phyloP scores from a whole-genome alignment of 2,329 filamentous ascomycete genomes.

The Aspergillus nomiae region DNA sequence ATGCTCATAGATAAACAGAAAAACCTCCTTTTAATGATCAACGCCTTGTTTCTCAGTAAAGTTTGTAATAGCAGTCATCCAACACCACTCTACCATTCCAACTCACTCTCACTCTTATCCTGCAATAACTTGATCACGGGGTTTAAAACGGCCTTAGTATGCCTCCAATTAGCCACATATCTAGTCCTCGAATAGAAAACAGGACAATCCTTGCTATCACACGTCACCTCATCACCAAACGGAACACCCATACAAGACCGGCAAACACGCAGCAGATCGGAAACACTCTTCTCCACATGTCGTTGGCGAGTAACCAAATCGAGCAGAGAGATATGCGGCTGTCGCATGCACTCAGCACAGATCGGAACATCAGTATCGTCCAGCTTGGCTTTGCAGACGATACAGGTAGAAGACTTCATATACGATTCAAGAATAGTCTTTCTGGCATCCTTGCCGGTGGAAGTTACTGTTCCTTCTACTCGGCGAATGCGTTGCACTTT shows the following conservation, averaged over 20 bases:
- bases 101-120: conserved; percentile 31
- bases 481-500: conserved; percentile 77
- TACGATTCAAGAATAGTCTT: conserved; percentile 86
- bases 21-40: neutral
- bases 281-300: conserved; percentile 63
- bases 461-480: conserved; percentile 48
- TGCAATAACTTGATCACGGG: conserved; percentile 42
- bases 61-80: neutral
- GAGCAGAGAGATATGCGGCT: conserved; percentile 61
- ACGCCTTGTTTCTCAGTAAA: neutral
- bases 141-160: conserved; percentile 37
- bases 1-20: neutral
- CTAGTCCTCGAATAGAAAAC: conserved; percentile 71
- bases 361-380: conserved; percentile 47
- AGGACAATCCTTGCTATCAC: conserved; percentile 88
- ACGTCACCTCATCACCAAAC: conserved; percentile 75
- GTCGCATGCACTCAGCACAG: conserved; percentile 38
- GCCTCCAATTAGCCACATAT: conserved; percentile 38
- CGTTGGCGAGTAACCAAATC: conserved; percentile 64
- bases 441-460: conserved; percentile 46
- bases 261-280: conserved; percentile 71
- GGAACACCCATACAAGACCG: conserved; percentile 75
- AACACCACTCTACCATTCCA: conserved; percentile 39
- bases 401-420: conserved; percentile 76
- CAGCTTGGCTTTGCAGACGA: conserved; percentile 70